Percentiles rank a stretch among this genome's conserved stretches.
Evolutionary conservation across 805 yeast genomes (phyloP).

Genomic region (Pichia californica): DNA sequence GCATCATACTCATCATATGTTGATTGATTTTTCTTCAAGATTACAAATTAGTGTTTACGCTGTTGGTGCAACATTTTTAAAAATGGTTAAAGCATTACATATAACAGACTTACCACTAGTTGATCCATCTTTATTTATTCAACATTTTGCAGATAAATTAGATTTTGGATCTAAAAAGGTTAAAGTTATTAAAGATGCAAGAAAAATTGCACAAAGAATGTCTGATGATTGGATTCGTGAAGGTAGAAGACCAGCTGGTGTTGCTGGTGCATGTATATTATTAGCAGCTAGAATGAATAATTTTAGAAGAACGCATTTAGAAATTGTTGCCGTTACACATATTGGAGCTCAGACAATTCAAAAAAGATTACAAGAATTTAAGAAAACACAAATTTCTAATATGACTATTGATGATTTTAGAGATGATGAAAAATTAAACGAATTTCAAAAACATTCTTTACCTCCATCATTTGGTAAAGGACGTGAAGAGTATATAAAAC

Average conservation of each 20-base stretch:
- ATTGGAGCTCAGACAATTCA: constrained; percentile 94
- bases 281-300: constrained; percentile 97
- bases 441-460: constrained; percentile 32
- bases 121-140: constrained; percentile 90
- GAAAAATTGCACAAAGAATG: constrained; percentile 83
- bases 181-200: constrained; percentile 83
- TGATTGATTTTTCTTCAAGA: constrained; percentile 88
- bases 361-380: constrained; percentile 82
- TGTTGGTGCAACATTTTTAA: constrained; percentile 91
- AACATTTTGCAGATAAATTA: constrained; percentile 84
- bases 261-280: constrained; percentile 93
- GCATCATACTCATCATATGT: constrained; percentile 88
- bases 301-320: constrained; percentile 83
- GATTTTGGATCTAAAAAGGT: constrained; percentile 70
- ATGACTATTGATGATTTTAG: constrained; percentile 74
- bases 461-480: constrained; percentile 82
- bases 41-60: constrained; percentile 88
- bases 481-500: constrained; percentile 40
- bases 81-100: constrained; percentile 81
- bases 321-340: constrained; percentile 91
- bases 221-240: constrained; percentile 91
- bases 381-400: constrained; percentile 63
- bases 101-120: constrained; percentile 77
- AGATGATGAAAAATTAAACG: constrained; percentile 31
- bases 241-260: constrained; percentile 97